A percentile compares a stretch with the other conserved stretches of the same genome.
Evolutionary conservation across 2,329 filamentous ascomycete genomes (phyloP).

Genomic region (Raffaelea arxii): DNA sequence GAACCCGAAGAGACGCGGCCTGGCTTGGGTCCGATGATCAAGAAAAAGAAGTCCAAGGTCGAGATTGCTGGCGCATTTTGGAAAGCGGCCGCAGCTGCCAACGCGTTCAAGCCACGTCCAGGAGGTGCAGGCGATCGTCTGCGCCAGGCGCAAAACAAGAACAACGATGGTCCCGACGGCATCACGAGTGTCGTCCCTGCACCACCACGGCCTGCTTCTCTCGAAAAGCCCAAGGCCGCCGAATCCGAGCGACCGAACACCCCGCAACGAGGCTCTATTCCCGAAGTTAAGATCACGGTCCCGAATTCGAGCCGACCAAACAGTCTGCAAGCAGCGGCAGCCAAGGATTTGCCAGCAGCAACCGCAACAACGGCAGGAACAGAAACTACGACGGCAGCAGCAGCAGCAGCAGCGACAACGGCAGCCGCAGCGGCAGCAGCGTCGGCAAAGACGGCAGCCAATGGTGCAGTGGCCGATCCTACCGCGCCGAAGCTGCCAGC

Average conservation of each 20-base stretch:
- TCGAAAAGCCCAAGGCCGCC: constrained; percentile 23
- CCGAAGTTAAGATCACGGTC: constrained; percentile 49
- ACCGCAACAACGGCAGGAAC: neutral
- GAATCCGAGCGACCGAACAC: constrained; percentile 23
- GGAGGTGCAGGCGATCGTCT: constrained; percentile 80
- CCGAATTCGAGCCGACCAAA: constrained; percentile 30
- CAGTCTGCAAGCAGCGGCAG: constrained; percentile 27
- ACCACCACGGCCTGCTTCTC: constrained; percentile 43
- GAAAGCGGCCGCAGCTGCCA: constrained; percentile 67
- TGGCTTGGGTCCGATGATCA: constrained; percentile 85
- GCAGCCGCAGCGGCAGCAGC: constrained; percentile 17
- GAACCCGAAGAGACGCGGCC: constrained; percentile 42
- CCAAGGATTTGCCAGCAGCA: constrained; percentile 21
- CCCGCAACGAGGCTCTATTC: constrained; percentile 29
- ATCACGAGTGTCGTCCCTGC: constrained; percentile 83
- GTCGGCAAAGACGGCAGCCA: neutral
- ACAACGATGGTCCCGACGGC: constrained; percentile 69
- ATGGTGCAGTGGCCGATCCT: constrained; percentile 31
- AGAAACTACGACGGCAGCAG: neutral
- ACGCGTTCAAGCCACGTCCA: constrained; percentile 72
- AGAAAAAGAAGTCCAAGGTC: constrained; percentile 58
- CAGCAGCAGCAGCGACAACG: neutral
- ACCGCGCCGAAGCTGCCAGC: too few species aligned
- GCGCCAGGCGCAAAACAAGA: constrained; percentile 47
- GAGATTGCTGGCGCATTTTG: constrained; percentile 69